Base-by-base conservation (phyloP, 129 eudicot genomes). In the Flaveria robusta region DNA sequence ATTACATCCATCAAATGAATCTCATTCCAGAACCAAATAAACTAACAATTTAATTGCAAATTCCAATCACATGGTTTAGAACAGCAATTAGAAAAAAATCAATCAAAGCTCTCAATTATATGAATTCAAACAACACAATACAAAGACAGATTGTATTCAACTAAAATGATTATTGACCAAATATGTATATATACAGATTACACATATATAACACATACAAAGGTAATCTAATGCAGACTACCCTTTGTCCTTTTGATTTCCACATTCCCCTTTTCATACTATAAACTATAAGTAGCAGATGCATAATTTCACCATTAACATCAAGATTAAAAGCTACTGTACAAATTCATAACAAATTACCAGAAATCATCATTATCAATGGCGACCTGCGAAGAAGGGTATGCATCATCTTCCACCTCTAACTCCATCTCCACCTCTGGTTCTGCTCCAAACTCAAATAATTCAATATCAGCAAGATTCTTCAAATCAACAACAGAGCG, bases 401-500 rank as follows among this genome's bases (percentile, higher is more conserved):
- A n/a, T n/a, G n/a, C n/a, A n/a, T n/a, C n/a, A n/a, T n/a, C n/a
- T n/a, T n/a, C n/a, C n/a, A n/a, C n/a, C n/a, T n/a, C n/a, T n/a
- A n/a, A n/a, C n/a, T n/a, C n/a, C n/a, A n/a, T n/a, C n/a, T n/a
- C n/a, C n/a, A n/a, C n/a, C n/a, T n/a, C n/a, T n/a, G n/a, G n/a
- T n/a, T n/a, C n/a, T n/a, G n/a, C n/a, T n/a, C n/a, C n/a, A n/a
- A 93, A 88, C 62, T 88, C 98, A 9, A 87, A 64, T 12, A 83
- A 72, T 54, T 94, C 96, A 12, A 89, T 56, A 59, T 76, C 97
- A 10, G 97, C 97, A 72, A 94, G 96, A 70, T 91, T 87, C 92
- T 94, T 94, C 85, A 94, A 74, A 83, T 94, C 99, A 37, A 94
- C 89, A 29, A 94, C 83, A 4, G 99, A 83, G 24, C 91, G 92